Percentiles rank a stretch among this genome's conserved stretches.
phyloP scores from a whole-genome alignment of 495 filamentous ascomycete species.

The Podospora pseudopauciseta region DNA sequence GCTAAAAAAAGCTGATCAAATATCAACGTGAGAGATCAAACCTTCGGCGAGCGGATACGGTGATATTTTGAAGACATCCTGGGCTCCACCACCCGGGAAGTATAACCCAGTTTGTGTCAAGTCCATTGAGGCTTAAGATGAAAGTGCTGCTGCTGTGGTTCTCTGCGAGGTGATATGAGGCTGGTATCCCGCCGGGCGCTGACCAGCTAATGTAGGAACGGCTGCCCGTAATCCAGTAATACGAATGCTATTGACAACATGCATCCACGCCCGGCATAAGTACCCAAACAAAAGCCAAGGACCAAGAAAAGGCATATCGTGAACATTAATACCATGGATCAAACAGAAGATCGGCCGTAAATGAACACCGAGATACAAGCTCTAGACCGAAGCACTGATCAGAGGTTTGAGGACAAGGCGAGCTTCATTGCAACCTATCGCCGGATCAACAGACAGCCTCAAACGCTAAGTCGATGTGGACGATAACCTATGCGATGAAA shows the following conservation, averaged over 20 bases:
- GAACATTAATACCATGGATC: neutral
- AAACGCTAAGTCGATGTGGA: neutral
- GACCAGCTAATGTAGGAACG: neutral
- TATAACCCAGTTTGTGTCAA: neutral
- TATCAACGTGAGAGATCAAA: neutral
- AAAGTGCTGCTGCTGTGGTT: neutral
- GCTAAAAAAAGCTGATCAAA: neutral
- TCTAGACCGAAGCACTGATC: neutral
- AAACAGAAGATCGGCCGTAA: neutral
- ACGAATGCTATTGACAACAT: neutral
- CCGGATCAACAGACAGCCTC: neutral
- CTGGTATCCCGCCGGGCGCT: neutral
- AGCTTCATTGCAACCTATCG: neutral
- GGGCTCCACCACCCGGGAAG: neutral
- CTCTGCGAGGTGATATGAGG: neutral
- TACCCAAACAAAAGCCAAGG: neutral
- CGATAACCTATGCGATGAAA: neutral
- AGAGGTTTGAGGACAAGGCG: neutral
- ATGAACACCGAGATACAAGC: neutral
- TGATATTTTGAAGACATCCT: neutral
- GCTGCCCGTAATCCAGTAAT: neutral
- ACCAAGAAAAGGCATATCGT: neutral
- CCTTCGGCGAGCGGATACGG: neutral
- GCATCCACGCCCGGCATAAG: neutral
- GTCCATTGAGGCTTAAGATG: neutral